These are phyloP conservation scores for Penicillium tannophilum DNA, from an alignment of 495 filamentous ascomycete species.

Conservation along the genomic window DNA sequence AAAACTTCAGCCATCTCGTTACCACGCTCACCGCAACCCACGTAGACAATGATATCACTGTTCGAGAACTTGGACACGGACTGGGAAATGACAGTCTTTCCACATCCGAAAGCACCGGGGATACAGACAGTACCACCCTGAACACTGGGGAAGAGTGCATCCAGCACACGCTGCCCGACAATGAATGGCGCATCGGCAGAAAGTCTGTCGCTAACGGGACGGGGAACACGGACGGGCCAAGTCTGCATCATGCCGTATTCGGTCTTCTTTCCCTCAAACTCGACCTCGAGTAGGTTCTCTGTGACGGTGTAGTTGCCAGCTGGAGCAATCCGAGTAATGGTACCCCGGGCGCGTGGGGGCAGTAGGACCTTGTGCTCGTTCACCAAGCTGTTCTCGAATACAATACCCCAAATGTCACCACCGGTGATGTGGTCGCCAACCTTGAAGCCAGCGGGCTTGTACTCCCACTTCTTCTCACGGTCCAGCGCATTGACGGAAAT, in stretches of 20 bases:
- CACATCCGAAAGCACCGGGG: constrained; percentile 97
- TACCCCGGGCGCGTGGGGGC: constrained; percentile 87
- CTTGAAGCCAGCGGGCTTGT: constrained; percentile 80
- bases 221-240: constrained; percentile 97
- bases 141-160: constrained; percentile 96
- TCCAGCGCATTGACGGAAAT: constrained; percentile 87
- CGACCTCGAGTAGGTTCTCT: constrained; percentile 91
- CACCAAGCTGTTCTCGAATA: constrained; percentile 95
- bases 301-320: constrained; percentile 93
- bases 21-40: constrained; percentile 96
- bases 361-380: constrained; percentile 93
- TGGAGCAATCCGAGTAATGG: constrained; percentile 84
- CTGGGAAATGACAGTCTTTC: constrained; percentile 99
- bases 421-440: constrained; percentile 96
- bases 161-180: constrained; percentile 94
- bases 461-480: constrained; percentile 92
- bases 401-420: constrained; percentile 90
- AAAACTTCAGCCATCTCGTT: constrained; percentile 99
- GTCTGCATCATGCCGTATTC: constrained; percentile 97
- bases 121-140: constrained; percentile 98
- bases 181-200: constrained; percentile 86
- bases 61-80: constrained; percentile 99
- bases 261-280: constrained; percentile 94
- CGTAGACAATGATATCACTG: constrained; percentile 98
- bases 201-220: constrained; percentile 87